Percentiles rank a stretch among this genome's conserved stretches.
Conservation (phyloP, 495 filamentous ascomycete genomes). For the Aspergillus baeticus region DNA sequence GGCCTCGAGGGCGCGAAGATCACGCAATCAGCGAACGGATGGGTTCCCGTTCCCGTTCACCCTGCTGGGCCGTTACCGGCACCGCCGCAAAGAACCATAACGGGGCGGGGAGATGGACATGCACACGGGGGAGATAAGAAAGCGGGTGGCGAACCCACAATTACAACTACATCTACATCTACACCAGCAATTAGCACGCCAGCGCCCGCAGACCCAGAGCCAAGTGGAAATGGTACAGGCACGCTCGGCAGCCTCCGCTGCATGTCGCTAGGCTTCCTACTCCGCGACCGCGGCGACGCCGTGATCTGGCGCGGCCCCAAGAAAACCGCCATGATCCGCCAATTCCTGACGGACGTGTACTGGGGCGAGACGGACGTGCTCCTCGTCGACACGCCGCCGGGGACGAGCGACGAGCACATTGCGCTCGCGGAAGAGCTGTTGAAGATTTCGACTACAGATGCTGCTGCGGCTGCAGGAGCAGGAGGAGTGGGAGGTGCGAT, state of each 20-base stretch:
- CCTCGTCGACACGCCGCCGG: slow-evolving; percentile 92
- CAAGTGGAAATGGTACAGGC: too few species aligned
- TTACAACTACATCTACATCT: slow-evolving; percentile 11
- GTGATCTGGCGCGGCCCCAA: slow-evolving; percentile 98
- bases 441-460: slow-evolving; percentile 36
- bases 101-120: neutral
- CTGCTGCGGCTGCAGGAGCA: too few species aligned
- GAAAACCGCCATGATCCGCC: slow-evolving; percentile 98
- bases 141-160: slow-evolving; percentile 4
- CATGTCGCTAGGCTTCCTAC: slow-evolving; percentile 92
- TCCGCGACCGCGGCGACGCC: slow-evolving; percentile 78
- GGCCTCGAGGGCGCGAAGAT: slow-evolving; percentile 86
- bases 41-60: slow-evolving; percentile 85
- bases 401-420: slow-evolving; percentile 97
- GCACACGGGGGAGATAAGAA: neutral
- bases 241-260: slow-evolving; percentile 60
- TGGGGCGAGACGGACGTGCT: slow-evolving; percentile 89
- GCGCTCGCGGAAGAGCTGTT: slow-evolving; percentile 85
- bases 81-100: neutral
- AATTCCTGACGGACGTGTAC: slow-evolving; percentile 89
- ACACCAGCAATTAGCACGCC: too few species aligned
- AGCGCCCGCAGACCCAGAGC: too few species aligned
- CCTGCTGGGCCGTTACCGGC: slow-evolving; percentile 4
- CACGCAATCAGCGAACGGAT: slow-evolving; percentile 82
- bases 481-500: too few species aligned